Conservation (phyloP, 2,329 filamentous ascomycete species). For the Mycosphaerella sp. region DNA sequence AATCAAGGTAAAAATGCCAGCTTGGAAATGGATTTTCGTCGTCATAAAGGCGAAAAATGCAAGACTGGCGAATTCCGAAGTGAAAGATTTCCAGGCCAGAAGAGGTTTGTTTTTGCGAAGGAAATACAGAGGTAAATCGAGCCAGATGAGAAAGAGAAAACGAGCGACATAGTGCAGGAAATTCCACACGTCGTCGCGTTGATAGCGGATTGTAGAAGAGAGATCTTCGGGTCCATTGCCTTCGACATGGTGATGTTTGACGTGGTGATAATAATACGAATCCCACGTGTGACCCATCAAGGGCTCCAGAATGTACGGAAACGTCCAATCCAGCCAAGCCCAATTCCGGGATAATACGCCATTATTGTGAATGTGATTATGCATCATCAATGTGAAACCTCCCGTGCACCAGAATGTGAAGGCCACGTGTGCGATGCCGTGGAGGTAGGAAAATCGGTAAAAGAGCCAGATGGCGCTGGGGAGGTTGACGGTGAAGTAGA, state of each 20-base stretch:
- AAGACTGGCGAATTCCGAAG: constrained; percentile 58
- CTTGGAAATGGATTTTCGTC: constrained; percentile 44
- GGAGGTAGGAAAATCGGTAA: constrained; percentile 59
- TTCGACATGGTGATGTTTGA: constrained; percentile 80
- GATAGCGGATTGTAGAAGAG: constrained; percentile 68
- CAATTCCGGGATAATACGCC: constrained; percentile 57
- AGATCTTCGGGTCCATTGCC: constrained; percentile 71
- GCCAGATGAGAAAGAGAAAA: constrained; percentile 67
- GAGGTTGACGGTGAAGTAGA: constrained; percentile 64
- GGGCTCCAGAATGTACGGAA: constrained; percentile 68
- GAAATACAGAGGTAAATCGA: constrained; percentile 71
- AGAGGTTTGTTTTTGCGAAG: constrained; percentile 52
- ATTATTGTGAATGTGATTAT: constrained; percentile 75
- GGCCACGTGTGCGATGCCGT: constrained; percentile 58
- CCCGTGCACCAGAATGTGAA: constrained; percentile 65
- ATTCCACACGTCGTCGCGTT: constrained; percentile 59
- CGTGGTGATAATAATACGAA: constrained; percentile 77
- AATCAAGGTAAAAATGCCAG: constrained; percentile 59
- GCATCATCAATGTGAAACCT: constrained; percentile 73
- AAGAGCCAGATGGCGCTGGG: constrained; percentile 63
- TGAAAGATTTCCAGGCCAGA: constrained; percentile 51
- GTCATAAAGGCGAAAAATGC: constrained; percentile 47
- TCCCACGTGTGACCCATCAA: constrained; percentile 82
- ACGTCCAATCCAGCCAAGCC: constrained; percentile 54
- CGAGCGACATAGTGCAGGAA: constrained; percentile 67